phyloP scores from a whole-genome alignment of 129 eudicot genomes.

The Flaveria trinervia region DNA sequence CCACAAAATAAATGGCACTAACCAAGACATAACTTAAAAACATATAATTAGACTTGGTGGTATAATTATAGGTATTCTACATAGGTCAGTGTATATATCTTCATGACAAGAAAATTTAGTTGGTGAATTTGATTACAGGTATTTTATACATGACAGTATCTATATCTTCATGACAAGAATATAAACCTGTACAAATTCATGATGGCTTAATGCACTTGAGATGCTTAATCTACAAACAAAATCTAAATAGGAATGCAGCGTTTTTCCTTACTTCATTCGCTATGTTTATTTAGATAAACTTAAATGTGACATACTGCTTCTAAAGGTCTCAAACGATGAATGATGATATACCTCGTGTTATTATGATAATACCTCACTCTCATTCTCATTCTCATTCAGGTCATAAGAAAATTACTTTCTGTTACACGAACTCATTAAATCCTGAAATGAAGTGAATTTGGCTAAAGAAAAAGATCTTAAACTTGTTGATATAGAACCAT shows the following conservation, averaged over 20 bases:
- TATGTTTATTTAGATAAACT: neutral
- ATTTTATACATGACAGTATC: neutral
- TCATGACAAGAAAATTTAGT: neutral
- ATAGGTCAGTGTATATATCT: neutral
- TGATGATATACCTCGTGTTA: neutral
- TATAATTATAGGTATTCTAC: neutral
- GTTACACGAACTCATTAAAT: neutral
- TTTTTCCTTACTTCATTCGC: neutral
- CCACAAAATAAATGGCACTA: slow-evolving; percentile 41
- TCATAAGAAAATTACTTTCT: neutral
- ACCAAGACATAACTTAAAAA: neutral
- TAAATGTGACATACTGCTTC: neutral
- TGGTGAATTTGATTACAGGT: neutral
- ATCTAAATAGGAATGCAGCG: neutral
- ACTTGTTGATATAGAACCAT: neutral
- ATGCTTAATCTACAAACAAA: neutral
- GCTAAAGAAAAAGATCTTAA: neutral
- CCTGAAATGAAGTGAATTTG: neutral
- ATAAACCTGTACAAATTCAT: neutral
- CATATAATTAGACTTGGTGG: neutral
- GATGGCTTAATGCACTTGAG: neutral
- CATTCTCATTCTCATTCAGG: neutral
- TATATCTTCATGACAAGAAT: neutral
- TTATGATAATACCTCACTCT: neutral
- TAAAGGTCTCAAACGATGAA: neutral